Evolutionary conservation across 2,329 filamentous ascomycete species (phyloP), one percentile per base, ranked within the genome.

Genomic region (Zymoseptoria ardabiliae): DNA sequence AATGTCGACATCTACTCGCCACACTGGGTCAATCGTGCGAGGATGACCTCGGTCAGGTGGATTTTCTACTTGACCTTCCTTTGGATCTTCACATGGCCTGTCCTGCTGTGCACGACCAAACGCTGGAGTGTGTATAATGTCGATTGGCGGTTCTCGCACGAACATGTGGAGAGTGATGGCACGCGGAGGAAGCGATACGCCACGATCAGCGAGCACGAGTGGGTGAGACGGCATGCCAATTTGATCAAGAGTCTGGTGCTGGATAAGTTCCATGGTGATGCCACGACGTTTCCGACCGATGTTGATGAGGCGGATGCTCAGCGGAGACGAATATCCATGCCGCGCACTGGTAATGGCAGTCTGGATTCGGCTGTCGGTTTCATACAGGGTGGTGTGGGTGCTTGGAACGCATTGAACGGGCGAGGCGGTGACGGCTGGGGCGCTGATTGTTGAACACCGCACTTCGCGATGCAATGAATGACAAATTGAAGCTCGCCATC

Each of bases 61-160:
- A 51, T 89, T 9, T 89, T 86, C 74, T 85, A 83, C 69, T 71
- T 89, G 5, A 85, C 85, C 0, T 83, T 90, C 61, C 72, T 88
- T 11, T 88, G 88, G 80, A 68, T 91, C 58, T 78, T 91, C 65
- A 77, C 82, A 2, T 91, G 88, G 88, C 88, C 88, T 0, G 81
- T 82, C 58, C 78, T 91, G 11, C 86, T 83, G 73, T 80, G 90
- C 69, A 74, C 81, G 19, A 91, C 88, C 1, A 84, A 82, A 69
- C 79, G 82, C 54, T 91, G 86, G 75, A 81, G 86, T 63, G 85
- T 89, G 2, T 82, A 5, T 78, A 84, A 52, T 88, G 86, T 82
- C 0, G 78, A 85, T 35, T 91, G 86, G 86, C 72, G 76, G 1
- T 85, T 81, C 64, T 82, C 80, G 2, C 22, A 28, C 20, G n/a